phyloP scores from a whole-genome alignment of 108 stramenopile genomes.

The Nitzschia putrida region DNA sequence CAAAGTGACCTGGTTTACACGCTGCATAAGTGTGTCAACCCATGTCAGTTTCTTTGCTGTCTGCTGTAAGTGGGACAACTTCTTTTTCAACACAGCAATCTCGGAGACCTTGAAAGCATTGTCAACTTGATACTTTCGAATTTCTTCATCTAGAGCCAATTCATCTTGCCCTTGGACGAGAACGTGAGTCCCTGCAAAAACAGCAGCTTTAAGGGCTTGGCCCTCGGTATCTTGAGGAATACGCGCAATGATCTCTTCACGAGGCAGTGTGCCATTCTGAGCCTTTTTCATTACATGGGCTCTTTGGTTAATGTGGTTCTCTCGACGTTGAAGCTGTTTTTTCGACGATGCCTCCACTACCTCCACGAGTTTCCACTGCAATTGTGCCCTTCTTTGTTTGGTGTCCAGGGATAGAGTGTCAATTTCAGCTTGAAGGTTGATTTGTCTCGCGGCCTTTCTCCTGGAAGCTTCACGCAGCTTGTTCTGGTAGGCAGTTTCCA shows the following conservation, averaged over 20 bases:
- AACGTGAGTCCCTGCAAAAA: constrained; percentile 9
- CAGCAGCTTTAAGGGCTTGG: constrained; percentile 12
- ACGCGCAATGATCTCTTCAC: constrained; percentile 15
- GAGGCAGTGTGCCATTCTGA: constrained; percentile 6
- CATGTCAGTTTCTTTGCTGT: constrained; percentile 40
- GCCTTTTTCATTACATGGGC: constrained; percentile 2
- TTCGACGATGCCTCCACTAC: constrained; percentile 30
- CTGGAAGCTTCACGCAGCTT: constrained; percentile 40
- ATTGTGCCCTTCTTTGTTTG: constrained; percentile 13
- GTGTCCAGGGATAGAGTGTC: constrained; percentile 16
- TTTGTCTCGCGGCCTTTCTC: constrained; percentile 50
- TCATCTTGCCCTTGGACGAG: constrained; percentile 4
- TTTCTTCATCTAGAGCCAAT: constrained; percentile 23
- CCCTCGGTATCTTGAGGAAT: constrained; percentile 26
- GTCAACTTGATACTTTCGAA: constrained; percentile 47
- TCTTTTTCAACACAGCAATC: constrained; percentile 38
- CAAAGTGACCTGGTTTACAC: constrained; percentile 28
- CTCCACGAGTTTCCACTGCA: constrained; percentile 40
- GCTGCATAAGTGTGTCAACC: constrained; percentile 44
- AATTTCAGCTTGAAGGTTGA: constrained; percentile 35
- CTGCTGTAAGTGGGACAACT: constrained; percentile 18
- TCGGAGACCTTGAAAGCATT: constrained; percentile 50
- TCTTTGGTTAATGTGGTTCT: constrained; percentile 1
- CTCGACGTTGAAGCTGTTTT: constrained; percentile 14
- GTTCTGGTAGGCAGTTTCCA: constrained; percentile 23